Base-by-base conservation (phyloP, 2,329 filamentous ascomycete species). In the Sarocladium kiliense region DNA sequence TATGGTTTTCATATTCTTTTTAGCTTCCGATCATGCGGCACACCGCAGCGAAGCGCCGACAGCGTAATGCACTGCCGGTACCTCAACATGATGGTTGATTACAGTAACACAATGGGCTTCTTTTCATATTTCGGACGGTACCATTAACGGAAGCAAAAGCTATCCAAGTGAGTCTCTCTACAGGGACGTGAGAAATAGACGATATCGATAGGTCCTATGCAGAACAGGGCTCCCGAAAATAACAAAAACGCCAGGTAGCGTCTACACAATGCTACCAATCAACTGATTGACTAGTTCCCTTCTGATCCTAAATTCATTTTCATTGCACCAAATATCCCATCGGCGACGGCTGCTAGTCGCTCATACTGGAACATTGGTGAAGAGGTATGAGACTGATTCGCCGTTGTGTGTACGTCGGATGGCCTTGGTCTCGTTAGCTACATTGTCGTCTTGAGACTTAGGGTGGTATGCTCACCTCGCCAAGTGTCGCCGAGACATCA, bases 401-500 rank as follows among this genome's bases (percentile, higher is more conserved):
- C 76, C 86, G 65, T 88, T 88, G 69, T 86, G 86, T 19, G 86
- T 88, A 64, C 85, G 74, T 55, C 84, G 77, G 62, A 86, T 87
- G 12, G 85, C 85, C 72, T 86, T 30, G n/a, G n/a, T 7, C 26
- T 30, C 3, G 55, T 62, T 25, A 64, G 55, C 12, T 44, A 42
- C 50, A 42, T 32, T 16, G n/a, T 16, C 7, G 11, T 12, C 14
- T 10, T n/a, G 4, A 9, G 9, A 3, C 6, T 6, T 44, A 16
- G 21, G 26, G 3, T 25, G 14, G 14, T n/a, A 11, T n/a, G n/a
- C 68, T 45, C 65, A 75, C 74, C 71, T 80, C 86, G n/a, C 84
- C 86, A 56, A 89, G 75, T 34, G 91, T 96, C 41, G 89, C 88
- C 64, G 88, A 91, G 63, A 97, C 90, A 71, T 97, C 92, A 68